Percentiles rank a stretch among this genome's conserved stretches.
These are phyloP conservation scores for Neohortaea acidophila DNA, from an alignment of 495 filamentous ascomycete species.

Conservation along the genomic window DNA sequence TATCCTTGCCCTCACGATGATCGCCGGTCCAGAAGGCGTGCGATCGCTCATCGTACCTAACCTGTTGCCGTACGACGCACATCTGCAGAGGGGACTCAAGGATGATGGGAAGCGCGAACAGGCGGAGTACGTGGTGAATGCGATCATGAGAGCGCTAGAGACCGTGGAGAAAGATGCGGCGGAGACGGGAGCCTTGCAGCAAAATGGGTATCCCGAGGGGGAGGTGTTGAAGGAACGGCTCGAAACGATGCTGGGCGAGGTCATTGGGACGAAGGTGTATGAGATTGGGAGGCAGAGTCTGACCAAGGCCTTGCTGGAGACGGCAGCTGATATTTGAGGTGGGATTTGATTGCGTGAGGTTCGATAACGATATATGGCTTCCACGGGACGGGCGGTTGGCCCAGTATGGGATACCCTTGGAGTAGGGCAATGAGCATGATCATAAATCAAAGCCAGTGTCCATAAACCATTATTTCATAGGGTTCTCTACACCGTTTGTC, in stretches of 20 bases:
- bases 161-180: slow-evolving; percentile 17
- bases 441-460: too few species aligned
- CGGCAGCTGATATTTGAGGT: slow-evolving; percentile 5
- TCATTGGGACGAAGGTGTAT: slow-evolving; percentile 21
- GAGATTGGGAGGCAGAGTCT: slow-evolving; percentile 19
- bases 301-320: slow-evolving; percentile 21
- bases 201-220: slow-evolving; percentile 20
- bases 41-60: slow-evolving; percentile 67
- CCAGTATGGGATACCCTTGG: too few species aligned
- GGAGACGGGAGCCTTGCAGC: background rate
- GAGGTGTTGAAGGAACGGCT: slow-evolving; percentile 19
- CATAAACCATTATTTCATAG: too few species aligned
- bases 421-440: too few species aligned
- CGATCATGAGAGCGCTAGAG: slow-evolving; percentile 20
- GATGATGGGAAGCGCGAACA: slow-evolving; percentile 22
- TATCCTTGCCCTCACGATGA: slow-evolving; percentile 55
- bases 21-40: slow-evolving; percentile 67
- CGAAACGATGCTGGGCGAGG: slow-evolving; percentile 22
- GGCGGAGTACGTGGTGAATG: slow-evolving; percentile 23
- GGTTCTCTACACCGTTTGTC: too few species aligned
- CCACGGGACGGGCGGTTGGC: too few species aligned
- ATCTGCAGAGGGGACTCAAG: slow-evolving; percentile 40
- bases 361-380: too few species aligned
- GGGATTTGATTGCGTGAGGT: too few species aligned
- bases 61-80: slow-evolving; percentile 54